Evolutionary conservation across 192 early-diverging fungal genomes (phyloP).

Genomic region (Gaertneriomyces sp.): DNA sequence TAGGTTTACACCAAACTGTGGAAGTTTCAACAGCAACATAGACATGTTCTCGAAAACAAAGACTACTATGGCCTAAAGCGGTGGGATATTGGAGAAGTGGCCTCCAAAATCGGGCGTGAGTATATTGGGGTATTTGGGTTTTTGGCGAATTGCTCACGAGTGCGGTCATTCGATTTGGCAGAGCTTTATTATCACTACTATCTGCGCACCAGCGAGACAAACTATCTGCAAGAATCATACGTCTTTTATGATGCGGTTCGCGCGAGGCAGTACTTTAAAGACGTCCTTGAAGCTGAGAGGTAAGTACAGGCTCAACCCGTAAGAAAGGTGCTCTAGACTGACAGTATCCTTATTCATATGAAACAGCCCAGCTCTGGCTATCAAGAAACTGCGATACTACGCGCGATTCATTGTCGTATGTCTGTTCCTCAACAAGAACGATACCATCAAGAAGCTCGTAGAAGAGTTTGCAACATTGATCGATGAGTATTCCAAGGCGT

Average conservation of each 20-base stretch:
- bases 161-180: conserved; percentile 8
- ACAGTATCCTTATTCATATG: not conserved
- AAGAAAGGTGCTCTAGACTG: not conserved
- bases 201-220: conserved; percentile 92
- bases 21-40: conserved; percentile 92
- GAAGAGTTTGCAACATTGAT: conserved; percentile 80
- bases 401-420: conserved; percentile 97
- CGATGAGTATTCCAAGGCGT: conserved; percentile 81
- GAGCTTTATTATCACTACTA: conserved; percentile 55
- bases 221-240: conserved; percentile 90
- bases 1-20: conserved; percentile 83
- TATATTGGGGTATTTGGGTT: conserved; percentile 27
- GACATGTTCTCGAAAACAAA: conserved; percentile 78
- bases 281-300: conserved; percentile 91
- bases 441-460: conserved; percentile 75
- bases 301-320: conserved; percentile 27
- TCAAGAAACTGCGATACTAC: conserved; percentile 97
- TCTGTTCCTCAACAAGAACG: conserved; percentile 76
- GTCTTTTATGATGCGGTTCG: conserved; percentile 96
- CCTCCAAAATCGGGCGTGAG: conserved; percentile 94
- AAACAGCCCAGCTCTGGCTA: conserved; percentile 78
- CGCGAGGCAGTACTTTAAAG: conserved; percentile 90
- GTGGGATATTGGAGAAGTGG: conserved; percentile 97
- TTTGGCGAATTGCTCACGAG: not conserved
- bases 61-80: conserved; percentile 92